Conservation (phyloP, 2,329 filamentous ascomycete species). For the Grosmannia huntii region DNA sequence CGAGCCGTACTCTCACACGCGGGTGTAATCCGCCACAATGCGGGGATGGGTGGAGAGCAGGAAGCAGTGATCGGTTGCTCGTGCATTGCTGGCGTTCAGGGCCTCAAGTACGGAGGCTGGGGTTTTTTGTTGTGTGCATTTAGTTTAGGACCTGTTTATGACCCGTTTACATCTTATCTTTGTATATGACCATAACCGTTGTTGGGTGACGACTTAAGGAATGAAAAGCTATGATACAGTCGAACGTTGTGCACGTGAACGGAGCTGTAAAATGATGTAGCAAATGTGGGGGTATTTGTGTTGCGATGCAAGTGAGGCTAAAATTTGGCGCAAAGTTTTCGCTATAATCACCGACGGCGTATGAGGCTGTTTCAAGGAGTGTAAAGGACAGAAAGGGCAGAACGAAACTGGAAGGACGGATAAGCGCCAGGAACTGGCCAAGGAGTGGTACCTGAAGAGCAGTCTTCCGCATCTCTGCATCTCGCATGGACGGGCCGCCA, state of each 20-base stretch:
- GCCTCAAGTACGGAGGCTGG: not conserved
- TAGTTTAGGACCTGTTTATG: not conserved
- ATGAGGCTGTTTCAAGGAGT: not conserved
- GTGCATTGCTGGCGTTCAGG: slow-evolving; percentile 9
- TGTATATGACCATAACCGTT: not conserved
- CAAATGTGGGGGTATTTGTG: not conserved
- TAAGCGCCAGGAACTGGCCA: too few relatives aligned
- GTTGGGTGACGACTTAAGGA: not conserved
- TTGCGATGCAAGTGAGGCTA: not conserved
- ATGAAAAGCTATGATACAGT: not conserved
- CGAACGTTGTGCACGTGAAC: not conserved
- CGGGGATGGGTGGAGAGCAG: not conserved
- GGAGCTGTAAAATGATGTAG: too few relatives aligned
- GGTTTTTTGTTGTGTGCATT: not conserved
- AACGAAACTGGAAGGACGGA: too few relatives aligned
- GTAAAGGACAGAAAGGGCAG: too few relatives aligned
- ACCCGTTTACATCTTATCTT: not conserved
- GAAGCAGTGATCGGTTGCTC: not conserved
- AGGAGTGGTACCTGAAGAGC: too few relatives aligned
- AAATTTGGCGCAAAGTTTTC: not conserved
- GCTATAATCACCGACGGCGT: not conserved
- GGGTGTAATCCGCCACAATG: slow-evolving; percentile 24
- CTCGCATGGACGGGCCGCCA: not conserved
- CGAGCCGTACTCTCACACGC: slow-evolving; percentile 48
- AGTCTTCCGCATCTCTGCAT: not conserved